These are phyloP conservation scores for Galerina marginata DNA, from an alignment of 768 basidiomycete genomes.

Conservation along the genomic window DNA sequence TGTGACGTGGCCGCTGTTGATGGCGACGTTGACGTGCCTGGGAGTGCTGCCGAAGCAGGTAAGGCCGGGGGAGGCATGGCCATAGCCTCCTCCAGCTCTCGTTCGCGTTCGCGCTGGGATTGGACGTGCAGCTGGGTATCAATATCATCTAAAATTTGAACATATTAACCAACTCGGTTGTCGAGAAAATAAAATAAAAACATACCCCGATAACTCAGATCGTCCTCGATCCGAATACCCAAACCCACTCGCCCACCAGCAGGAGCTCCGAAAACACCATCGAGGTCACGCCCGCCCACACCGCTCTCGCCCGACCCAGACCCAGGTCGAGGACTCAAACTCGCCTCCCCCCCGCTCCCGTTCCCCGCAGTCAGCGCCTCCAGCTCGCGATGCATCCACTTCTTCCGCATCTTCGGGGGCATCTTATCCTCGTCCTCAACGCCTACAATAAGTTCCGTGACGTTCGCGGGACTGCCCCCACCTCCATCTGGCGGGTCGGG, in stretches of 20 bases:
- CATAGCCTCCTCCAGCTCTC: not conserved
- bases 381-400: constrained; percentile 41
- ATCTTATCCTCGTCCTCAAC: constrained; percentile 43
- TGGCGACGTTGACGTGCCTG: not conserved
- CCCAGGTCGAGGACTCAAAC: not conserved
- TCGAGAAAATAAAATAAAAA: not conserved
- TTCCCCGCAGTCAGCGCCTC: constrained; percentile 29
- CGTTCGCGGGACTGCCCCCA: not conserved
- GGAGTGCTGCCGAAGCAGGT: not conserved
- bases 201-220: not conserved
- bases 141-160: not conserved
- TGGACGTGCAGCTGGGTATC: not conserved
- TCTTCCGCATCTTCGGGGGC: constrained; percentile 70
- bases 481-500: not conserved
- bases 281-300: not conserved
- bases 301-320: not conserved
- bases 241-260: constrained; percentile 3
- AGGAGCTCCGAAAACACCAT: not conserved
- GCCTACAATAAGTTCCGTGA: too few species aligned
- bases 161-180: not conserved
- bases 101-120: too few species aligned
- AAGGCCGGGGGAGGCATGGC: constrained; percentile 7
- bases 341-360: constrained; percentile 2
- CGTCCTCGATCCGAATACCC: constrained; percentile 16
- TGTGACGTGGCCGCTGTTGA: not conserved